Evolutionary conservation across 257 asterid genomes (phyloP).

Genomic region (Anisodus acutangulus): DNA sequence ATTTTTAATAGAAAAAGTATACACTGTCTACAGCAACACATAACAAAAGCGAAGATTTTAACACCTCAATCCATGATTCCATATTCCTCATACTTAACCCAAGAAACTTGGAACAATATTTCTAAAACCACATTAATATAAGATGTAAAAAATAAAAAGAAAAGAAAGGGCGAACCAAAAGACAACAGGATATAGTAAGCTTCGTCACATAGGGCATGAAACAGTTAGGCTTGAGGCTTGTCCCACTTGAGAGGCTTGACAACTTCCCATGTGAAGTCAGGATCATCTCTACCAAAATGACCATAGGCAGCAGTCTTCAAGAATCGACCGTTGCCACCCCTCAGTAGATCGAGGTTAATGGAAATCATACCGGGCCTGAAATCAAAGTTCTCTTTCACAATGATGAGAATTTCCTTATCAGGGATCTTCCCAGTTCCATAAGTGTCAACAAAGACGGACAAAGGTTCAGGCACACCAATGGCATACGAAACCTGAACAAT

Average conservation of each 20-base stretch:
- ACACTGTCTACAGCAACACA: not conserved
- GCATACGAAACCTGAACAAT: slow-evolving; percentile 28
- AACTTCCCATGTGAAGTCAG: slow-evolving; percentile 29
- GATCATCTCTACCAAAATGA: slow-evolving; percentile 27
- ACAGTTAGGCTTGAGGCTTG: slow-evolving; percentile 8
- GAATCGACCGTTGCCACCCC: slow-evolving; percentile 28
- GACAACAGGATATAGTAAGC: slow-evolving; percentile 8
- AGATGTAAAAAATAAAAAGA: not conserved
- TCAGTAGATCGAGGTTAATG: slow-evolving; percentile 24
- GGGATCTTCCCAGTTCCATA: slow-evolving; percentile 30
- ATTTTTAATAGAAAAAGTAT: not conserved
- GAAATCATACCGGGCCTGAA: slow-evolving; percentile 30
- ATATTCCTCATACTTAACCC: slow-evolving; percentile 1
- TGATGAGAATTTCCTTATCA: slow-evolving; percentile 26
- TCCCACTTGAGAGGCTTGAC: slow-evolving; percentile 32
- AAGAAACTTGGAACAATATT: slow-evolving; percentile 3
- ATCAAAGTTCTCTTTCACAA: slow-evolving; percentile 25
- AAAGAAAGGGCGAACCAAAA: not conserved
- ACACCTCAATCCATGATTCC: slow-evolving; percentile 1
- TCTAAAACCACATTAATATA: slow-evolving; percentile 14
- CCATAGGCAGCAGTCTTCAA: slow-evolving; percentile 32
- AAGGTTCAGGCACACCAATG: slow-evolving; percentile 22
- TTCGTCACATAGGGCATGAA: not conserved
- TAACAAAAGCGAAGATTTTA: not conserved
- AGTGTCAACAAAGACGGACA: slow-evolving; percentile 8